Evolutionary conservation across 495 filamentous ascomycete genomes (phyloP).

Genomic region (Penicillium coprophilum): DNA sequence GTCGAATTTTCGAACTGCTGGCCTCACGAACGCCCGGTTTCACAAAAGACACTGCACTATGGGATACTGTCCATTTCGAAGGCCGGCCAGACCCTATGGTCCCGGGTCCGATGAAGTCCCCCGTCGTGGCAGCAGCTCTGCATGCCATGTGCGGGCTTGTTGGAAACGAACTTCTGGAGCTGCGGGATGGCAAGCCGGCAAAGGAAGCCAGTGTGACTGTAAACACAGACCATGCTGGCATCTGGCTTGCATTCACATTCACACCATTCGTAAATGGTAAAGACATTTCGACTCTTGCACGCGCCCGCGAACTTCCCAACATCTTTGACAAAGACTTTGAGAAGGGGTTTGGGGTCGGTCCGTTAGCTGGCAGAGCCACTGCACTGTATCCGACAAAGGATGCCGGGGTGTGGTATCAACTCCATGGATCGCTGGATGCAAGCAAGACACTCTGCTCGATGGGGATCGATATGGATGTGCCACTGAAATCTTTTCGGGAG

Average conservation of each 20-base stretch:
- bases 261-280: constrained; percentile 19
- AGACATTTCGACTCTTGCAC: constrained; percentile 16
- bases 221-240: constrained; percentile 26
- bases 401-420: constrained; percentile 31
- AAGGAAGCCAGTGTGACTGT: constrained; percentile 13
- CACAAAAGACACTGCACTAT: constrained; percentile 16
- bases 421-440: constrained; percentile 35
- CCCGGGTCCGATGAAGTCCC: constrained; percentile 29
- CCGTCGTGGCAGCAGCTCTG: constrained; percentile 25
- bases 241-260: constrained; percentile 28
- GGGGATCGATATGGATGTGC: constrained; percentile 25
- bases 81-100: constrained; percentile 26
- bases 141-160: constrained; percentile 32
- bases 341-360: constrained; percentile 23
- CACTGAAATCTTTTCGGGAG: constrained; percentile 10
- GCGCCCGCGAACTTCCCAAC: constrained; percentile 13
- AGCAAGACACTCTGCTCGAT: constrained; percentile 22
- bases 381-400: constrained; percentile 33
- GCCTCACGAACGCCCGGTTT: constrained; percentile 23
- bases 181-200: constrained; percentile 16
- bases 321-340: constrained; percentile 26
- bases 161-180: constrained; percentile 25
- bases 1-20: constrained; percentile 24
- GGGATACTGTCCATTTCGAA: constrained; percentile 27
- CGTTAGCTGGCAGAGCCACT: constrained; percentile 22